Conservation (phyloP, 2,329 filamentous ascomycete species). For the Cadophora gregata region DNA sequence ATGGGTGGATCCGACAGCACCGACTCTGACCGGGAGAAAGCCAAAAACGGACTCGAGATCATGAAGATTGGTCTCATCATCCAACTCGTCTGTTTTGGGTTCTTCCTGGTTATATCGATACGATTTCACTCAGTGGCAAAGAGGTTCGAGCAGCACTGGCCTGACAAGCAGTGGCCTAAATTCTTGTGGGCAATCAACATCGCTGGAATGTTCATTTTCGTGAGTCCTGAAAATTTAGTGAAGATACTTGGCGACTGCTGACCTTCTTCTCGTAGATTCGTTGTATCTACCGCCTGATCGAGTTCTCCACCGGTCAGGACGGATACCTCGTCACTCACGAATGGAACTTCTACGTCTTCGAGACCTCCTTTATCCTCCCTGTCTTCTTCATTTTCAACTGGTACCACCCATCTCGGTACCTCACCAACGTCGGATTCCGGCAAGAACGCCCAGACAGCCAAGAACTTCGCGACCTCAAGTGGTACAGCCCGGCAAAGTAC, state of each 20-base stretch:
- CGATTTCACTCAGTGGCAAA: slow-evolving; percentile 7
- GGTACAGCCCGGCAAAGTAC: slow-evolving; percentile 7
- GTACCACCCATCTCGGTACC: slow-evolving; percentile 4
- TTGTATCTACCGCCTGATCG: slow-evolving; percentile 14
- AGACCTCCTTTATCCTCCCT: slow-evolving; percentile 2
- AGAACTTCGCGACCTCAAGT: background rate
- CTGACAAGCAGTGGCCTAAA: slow-evolving; percentile 12
- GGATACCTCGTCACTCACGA: slow-evolving; percentile 9
- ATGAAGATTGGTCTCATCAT: slow-evolving; percentile 13
- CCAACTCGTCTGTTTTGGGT: slow-evolving; percentile 9
- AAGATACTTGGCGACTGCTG: background rate
- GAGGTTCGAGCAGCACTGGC: slow-evolving; percentile 6
- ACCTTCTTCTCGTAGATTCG: background rate
- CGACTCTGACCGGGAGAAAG: background rate
- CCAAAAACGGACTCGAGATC: background rate
- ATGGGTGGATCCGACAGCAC: slow-evolving; percentile 7
- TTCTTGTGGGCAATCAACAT: slow-evolving; percentile 1
- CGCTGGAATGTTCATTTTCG: background rate
- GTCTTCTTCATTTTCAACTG: slow-evolving; percentile 15
- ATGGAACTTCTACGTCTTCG: slow-evolving; percentile 15
- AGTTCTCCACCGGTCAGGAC: background rate
- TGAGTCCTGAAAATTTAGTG: background rate
- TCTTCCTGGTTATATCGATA: slow-evolving; percentile 6
- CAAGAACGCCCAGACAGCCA: background rate
- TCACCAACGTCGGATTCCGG: slow-evolving; percentile 7